Conservation (phyloP, 352 stramenopile species). For the Phytophthora pseudosyringae region DNA sequence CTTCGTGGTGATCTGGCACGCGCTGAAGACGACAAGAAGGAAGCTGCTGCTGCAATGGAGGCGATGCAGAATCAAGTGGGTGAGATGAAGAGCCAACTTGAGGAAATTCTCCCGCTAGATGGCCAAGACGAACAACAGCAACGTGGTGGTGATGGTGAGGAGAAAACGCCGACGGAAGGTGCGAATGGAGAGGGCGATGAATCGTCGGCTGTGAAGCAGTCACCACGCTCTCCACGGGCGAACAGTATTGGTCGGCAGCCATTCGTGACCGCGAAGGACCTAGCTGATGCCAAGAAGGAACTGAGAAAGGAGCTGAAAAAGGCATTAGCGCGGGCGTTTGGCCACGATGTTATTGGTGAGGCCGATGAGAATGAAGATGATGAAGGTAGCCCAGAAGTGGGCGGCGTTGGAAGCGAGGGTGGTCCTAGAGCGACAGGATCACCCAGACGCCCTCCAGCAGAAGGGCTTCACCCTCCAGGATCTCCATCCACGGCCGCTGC, state of each 20-base stretch:
- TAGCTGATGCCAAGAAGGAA: conserved; percentile 51
- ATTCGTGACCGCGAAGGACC: conserved; percentile 56
- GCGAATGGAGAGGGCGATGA: neutral
- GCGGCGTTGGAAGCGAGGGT: neutral
- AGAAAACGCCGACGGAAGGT: conserved; percentile 8
- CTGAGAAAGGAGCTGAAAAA: conserved; percentile 54
- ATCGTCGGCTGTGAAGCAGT: conserved; percentile 6
- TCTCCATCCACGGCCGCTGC: conserved; percentile 50
- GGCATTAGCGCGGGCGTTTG: conserved; percentile 52
- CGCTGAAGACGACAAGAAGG: conserved; percentile 64
- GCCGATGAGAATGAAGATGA: conserved; percentile 17
- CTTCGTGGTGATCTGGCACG: conserved; percentile 50
- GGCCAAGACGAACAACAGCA: conserved; percentile 30
- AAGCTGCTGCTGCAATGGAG: conserved; percentile 50
- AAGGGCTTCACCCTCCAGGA: conserved; percentile 27
- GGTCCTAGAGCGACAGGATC: neutral
- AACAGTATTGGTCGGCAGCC: conserved; percentile 18
- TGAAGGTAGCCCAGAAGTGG: neutral
- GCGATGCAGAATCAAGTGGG: conserved; percentile 59
- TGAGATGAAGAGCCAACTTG: conserved; percentile 53
- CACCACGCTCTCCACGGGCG: conserved; percentile 17
- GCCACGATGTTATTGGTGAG: conserved; percentile 39
- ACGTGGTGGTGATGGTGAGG: neutral
- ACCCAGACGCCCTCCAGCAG: conserved; percentile 7
- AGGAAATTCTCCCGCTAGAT: conserved; percentile 29